Conservation (phyloP, 345 rosid genomes). For the Orychophragmus violaceus region DNA sequence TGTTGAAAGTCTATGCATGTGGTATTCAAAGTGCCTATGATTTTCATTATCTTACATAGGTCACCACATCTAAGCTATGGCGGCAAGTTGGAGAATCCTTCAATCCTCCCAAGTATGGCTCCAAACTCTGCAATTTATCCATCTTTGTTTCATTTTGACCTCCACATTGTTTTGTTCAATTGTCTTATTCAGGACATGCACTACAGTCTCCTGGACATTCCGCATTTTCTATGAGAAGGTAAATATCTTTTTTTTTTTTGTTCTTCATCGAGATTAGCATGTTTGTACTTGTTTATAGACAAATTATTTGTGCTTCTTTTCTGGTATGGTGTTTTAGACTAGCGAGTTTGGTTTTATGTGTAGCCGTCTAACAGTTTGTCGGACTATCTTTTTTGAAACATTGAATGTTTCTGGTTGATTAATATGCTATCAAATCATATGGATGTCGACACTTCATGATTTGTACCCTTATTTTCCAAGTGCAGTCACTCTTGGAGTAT, state of each 20-base stretch:
- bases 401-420: not conserved
- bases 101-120: constrained; percentile 87
- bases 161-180: not conserved
- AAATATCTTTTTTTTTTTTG: not conserved
- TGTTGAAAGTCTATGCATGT: not conserved
- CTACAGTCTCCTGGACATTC: constrained; percentile 96
- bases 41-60: constrained; percentile 41
- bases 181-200: constrained; percentile 66
- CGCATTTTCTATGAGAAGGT: constrained; percentile 97
- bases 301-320: not conserved
- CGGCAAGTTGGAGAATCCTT: constrained; percentile 98
- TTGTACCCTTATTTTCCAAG: constrained; percentile 15
- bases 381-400: not conserved
- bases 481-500: constrained; percentile 82
- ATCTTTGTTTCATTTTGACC: not conserved
- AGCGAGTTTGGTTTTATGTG: not conserved
- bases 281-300: not conserved
- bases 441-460: not conserved
- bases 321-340: not conserved
- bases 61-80: constrained; percentile 82
- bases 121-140: not conserved
- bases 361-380: not conserved
- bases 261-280: not conserved
- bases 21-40: not conserved
- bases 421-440: not conserved